These are phyloP conservation scores for Plasmodium billcollinsi DNA, from an alignment of 169 alveolate genomes.

Conservation along the genomic window DNA sequence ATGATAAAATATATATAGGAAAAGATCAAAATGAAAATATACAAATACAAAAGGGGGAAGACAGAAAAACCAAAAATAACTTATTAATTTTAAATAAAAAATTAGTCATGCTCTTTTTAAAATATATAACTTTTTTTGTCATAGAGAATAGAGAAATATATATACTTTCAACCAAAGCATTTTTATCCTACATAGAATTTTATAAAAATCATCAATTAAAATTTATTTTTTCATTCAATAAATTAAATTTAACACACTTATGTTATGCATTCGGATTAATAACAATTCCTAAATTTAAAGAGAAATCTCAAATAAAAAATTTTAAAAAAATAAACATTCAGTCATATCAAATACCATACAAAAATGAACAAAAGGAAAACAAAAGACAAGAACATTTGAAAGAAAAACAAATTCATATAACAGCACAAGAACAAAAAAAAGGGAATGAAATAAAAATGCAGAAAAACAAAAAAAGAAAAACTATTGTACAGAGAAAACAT, in stretches of 20 bases:
- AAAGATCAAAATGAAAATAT: too few relatives aligned
- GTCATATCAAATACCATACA: slow-evolving; percentile 44
- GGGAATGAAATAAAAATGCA: slow-evolving; percentile 15
- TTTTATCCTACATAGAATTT: slow-evolving; percentile 53
- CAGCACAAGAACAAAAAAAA: not conserved
- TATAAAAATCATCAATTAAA: slow-evolving; percentile 61
- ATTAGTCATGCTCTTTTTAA: slow-evolving; percentile 37
- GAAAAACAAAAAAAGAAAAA: slow-evolving; percentile 37
- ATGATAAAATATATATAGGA: not conserved
- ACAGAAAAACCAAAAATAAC: not conserved
- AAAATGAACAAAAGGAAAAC: slow-evolving; percentile 26
- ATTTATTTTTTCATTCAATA: slow-evolving; percentile 54
- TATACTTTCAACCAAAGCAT: slow-evolving; percentile 47
- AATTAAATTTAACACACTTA: slow-evolving; percentile 37
- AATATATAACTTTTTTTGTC: slow-evolving; percentile 32
- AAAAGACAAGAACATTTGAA: slow-evolving; percentile 35
- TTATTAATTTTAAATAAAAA: slow-evolving; percentile 30
- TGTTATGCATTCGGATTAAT: slow-evolving; percentile 49
- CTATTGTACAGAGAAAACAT: slow-evolving; percentile 65
- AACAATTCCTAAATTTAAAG: slow-evolving; percentile 49
- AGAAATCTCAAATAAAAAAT: slow-evolving; percentile 37
- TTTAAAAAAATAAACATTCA: slow-evolving; percentile 30
- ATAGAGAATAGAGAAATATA: slow-evolving; percentile 64
- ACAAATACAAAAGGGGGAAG: slow-evolving; percentile 1
- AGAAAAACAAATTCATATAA: slow-evolving; percentile 1